phyloP scores from a whole-genome alignment of 768 basidiomycete species.

The Trametes cinnabarina region DNA sequence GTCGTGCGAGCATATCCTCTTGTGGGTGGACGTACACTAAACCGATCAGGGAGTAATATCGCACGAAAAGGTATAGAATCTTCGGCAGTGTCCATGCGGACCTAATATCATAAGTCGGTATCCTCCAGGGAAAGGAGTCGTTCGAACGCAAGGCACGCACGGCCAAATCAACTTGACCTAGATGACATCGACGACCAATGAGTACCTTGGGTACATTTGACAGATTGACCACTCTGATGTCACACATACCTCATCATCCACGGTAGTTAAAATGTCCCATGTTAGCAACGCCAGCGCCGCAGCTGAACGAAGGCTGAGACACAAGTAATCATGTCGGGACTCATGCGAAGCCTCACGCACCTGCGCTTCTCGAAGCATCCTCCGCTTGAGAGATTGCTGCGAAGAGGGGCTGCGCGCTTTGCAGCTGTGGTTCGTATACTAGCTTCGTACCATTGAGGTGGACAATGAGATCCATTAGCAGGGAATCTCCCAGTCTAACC shows the following conservation, averaged over 20 bases:
- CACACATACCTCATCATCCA: slow-evolving; percentile 17
- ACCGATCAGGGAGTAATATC: slow-evolving; percentile 14
- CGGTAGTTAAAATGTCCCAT: slow-evolving; percentile 15
- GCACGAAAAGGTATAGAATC: slow-evolving; percentile 14
- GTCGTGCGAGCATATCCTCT: no score
- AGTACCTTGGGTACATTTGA: neutral
- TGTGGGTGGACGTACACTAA: slow-evolving; percentile 2
- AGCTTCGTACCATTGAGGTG: neutral
- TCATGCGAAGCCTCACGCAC: neutral
- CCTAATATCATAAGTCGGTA: neutral
- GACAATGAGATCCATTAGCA: neutral
- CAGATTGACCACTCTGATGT: neutral
- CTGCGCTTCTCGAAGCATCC: slow-evolving; percentile 5
- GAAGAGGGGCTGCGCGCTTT: neutral
- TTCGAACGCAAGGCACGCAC: slow-evolving; percentile 2
- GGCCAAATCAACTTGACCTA: slow-evolving; percentile 16
- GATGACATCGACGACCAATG: no score
- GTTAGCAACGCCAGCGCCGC: slow-evolving; percentile 13
- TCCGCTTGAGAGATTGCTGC: slow-evolving; percentile 3
- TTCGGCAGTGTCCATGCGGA: slow-evolving; percentile 17
- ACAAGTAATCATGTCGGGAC: no score
- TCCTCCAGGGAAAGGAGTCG: no score
- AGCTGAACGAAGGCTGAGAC: neutral
- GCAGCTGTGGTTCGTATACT: neutral
- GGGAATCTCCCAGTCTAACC: neutral